phyloP scores from a whole-genome alignment of 2,329 filamentous ascomycete genomes.

The Aureobasidium sp. region DNA sequence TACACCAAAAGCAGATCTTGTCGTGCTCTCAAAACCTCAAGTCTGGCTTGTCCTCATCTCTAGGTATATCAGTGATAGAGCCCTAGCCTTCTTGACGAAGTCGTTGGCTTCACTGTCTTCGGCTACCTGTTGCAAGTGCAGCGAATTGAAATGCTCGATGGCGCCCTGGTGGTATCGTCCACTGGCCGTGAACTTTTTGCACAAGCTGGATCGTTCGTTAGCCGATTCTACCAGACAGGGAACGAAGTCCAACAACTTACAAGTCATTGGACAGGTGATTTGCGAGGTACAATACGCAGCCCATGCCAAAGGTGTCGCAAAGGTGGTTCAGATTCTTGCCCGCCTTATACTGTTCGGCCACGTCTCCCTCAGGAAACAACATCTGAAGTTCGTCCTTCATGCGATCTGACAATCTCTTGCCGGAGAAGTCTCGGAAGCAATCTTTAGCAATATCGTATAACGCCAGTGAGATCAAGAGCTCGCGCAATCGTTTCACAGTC shows the following conservation, averaged over 20 bases:
- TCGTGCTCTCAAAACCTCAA: not conserved
- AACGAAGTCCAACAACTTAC: not conserved
- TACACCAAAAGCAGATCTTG: not conserved
- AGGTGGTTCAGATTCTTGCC: not conserved
- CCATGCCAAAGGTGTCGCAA: not conserved
- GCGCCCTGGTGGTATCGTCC: not conserved
- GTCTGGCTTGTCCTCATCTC: not conserved
- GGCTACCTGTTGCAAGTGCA: not conserved
- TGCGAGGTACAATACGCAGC: not conserved
- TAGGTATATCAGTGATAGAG: not conserved
- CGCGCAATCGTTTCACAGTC: not conserved
- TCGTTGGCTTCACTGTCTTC: not conserved
- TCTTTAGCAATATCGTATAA: not conserved
- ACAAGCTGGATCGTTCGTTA: not conserved
- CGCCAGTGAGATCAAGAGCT: not conserved
- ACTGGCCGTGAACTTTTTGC: not conserved
- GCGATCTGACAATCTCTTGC: not conserved
- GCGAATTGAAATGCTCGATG: not conserved
- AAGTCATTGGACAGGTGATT: not conserved
- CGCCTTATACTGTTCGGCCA: not conserved
- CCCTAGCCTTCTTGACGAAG: not conserved
- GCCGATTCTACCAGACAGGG: not conserved
- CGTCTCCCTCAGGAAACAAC: not conserved
- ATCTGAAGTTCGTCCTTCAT: not conserved
- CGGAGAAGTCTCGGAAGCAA: not conserved